Conservation (phyloP, 2,329 filamentous ascomycete genomes). For the Ophiostoma tasmaniense region DNA sequence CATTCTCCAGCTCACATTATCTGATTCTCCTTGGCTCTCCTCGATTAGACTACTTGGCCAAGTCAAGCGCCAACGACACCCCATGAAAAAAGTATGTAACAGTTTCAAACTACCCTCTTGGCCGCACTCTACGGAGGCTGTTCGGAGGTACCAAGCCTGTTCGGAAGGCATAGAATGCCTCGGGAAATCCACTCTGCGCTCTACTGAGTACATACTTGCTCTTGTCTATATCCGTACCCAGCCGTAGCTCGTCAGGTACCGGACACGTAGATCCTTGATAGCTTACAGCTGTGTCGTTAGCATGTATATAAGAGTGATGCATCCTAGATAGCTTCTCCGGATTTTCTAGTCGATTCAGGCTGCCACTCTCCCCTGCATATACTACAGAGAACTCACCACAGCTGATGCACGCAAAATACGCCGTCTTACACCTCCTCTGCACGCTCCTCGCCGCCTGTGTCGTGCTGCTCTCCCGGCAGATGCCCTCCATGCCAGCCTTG, state of each 20-base stretch:
- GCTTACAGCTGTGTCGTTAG: background rate
- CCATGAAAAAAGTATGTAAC: slow-evolving; percentile 1
- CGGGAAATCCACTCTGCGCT: slow-evolving; percentile 10
- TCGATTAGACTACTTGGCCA: too few relatives aligned
- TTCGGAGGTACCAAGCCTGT: background rate
- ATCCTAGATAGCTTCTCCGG: background rate
- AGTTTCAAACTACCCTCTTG: background rate
- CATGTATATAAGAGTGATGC: background rate
- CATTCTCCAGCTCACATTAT: background rate
- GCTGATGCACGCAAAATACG: background rate
- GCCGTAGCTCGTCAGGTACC: background rate
- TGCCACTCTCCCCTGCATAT: background rate
- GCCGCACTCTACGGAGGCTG: background rate
- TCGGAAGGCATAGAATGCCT: background rate
- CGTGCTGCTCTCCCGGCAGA: background rate
- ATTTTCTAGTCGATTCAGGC: background rate
- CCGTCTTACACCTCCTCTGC: background rate
- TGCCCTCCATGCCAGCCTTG: background rate
- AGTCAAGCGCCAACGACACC: too few relatives aligned
- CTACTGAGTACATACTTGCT: too few relatives aligned
- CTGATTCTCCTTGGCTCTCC: too few relatives aligned
- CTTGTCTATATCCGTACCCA: too few relatives aligned
- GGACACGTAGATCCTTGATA: background rate
- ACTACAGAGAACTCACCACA: background rate
- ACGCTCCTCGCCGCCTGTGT: background rate